Percentiles rank a stretch among this genome's conserved stretches.
Evolutionary conservation across 495 filamentous ascomycete genomes (phyloP).

Genomic region (Aspergillus steynii): DNA sequence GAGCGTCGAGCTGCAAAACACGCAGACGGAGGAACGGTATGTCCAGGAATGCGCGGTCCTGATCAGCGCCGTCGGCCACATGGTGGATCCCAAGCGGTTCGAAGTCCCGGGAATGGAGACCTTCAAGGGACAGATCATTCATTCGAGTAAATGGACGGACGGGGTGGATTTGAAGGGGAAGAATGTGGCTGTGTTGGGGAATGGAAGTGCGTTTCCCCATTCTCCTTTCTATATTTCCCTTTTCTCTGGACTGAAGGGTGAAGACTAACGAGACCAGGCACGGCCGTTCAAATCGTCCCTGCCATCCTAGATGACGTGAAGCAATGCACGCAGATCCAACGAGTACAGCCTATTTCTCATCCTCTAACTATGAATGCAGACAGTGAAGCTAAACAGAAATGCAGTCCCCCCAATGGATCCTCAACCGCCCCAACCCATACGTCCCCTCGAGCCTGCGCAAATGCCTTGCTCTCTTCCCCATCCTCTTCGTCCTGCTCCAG

Average conservation of each 20-base stretch:
- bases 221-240: no score
- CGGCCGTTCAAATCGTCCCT: background rate
- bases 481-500: background rate
- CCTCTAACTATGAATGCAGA: background rate
- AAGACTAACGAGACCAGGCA: background rate
- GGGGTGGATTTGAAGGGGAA: conserved; percentile 52
- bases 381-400: background rate
- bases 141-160: conserved; percentile 58
- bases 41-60: background rate
- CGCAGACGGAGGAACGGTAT: background rate
- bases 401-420: background rate
- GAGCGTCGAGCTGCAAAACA: background rate
- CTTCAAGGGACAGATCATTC: conserved; percentile 55
- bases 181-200: conserved; percentile 57
- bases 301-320: background rate
- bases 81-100: conserved; percentile 34
- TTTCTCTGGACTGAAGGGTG: no score
- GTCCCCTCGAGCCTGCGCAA: background rate
- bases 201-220: conserved; percentile 24
- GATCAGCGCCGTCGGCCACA: background rate
- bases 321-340: background rate
- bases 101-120: conserved; percentile 44
- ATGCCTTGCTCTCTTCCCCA: background rate
- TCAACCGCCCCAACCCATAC: background rate
- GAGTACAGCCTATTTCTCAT: background rate